A percentile compares a stretch with the other conserved stretches of the same genome.
phyloP scores from a whole-genome alignment of 1,284 basidiomycete genomes.

The Tremellales sp. region DNA sequence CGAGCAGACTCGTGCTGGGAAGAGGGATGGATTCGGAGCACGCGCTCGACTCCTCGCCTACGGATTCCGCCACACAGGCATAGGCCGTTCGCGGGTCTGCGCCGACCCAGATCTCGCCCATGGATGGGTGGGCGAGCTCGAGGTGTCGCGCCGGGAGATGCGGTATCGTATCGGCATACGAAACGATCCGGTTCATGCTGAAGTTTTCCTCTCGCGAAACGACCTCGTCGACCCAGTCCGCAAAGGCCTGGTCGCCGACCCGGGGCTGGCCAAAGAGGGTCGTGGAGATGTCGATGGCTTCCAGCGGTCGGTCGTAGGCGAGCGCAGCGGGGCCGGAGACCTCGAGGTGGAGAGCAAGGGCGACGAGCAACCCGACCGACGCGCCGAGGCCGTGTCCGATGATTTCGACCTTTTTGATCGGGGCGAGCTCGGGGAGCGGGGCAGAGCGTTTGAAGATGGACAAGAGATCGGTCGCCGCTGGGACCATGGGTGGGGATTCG shows the following conservation, averaged over 20 bases:
- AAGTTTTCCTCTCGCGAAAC: conserved; percentile 1
- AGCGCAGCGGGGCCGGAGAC: conserved; percentile 10
- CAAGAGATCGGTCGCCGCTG: not conserved
- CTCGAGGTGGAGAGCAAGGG: conserved; percentile 22
- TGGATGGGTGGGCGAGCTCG: conserved; percentile 23
- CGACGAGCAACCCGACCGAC: conserved; percentile 23
- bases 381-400: conserved; percentile 34
- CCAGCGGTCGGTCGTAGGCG: conserved; percentile 11
- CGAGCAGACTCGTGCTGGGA: conserved; percentile 20
- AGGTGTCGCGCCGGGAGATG: conserved; percentile 28
- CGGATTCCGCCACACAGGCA: conserved; percentile 11
- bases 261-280: conserved; percentile 28
- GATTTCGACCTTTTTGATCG: conserved; percentile 25
- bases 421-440: not conserved
- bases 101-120: conserved; percentile 29
- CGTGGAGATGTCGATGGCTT: conserved; percentile 15
- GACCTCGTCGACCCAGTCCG: conserved; percentile 22
- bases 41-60: conserved; percentile 12
- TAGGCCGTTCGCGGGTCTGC: conserved; percentile 23
- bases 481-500: conserved; percentile 16
- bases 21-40: conserved; percentile 19
- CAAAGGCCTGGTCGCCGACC: conserved; percentile 27
- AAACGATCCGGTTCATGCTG: conserved; percentile 21
- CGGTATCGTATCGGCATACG: conserved; percentile 26
- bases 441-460: not conserved